Conservation (phyloP, 768 basidiomycete species). For the Leccinum barrowsii region DNA sequence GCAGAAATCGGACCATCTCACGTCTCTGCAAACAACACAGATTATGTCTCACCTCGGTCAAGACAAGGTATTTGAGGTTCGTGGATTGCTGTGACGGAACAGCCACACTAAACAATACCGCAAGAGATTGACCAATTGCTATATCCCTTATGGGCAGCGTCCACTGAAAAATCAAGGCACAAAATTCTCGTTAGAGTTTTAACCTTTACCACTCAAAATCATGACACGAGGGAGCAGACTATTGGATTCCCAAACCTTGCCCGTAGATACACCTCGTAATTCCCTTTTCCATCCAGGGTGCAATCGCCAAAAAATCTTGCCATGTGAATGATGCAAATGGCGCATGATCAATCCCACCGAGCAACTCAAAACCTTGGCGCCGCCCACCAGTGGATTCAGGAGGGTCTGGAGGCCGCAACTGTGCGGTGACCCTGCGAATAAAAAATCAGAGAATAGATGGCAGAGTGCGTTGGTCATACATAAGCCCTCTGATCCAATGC, state of each 20-base stretch:
- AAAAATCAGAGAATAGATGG: constrained; percentile 6
- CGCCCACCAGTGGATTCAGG: constrained; percentile 35
- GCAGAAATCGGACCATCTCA: constrained; percentile 2
- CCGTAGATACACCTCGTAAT: constrained; percentile 66
- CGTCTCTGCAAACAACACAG: constrained; percentile 16
- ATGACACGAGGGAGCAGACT: background rate
- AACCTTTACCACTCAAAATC: background rate
- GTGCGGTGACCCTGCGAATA: constrained; percentile 53
- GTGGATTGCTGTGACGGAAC: constrained; percentile 6
- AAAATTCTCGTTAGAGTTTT: background rate
- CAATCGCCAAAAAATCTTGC: constrained; percentile 65
- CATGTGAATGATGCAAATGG: constrained; percentile 71
- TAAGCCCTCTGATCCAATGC: constrained; percentile 70
- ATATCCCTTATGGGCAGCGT: background rate
- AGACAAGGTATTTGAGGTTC: constrained; percentile 14
- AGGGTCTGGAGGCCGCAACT: constrained; percentile 47
- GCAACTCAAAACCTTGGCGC: constrained; percentile 48
- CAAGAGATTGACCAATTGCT: background rate
- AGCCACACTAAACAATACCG: constrained; percentile 15
- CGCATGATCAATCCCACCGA: constrained; percentile 44
- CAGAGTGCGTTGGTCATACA: constrained; percentile 40
- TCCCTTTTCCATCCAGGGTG: constrained; percentile 74
- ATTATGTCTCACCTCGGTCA: constrained; percentile 34
- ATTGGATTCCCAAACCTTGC: constrained; percentile 60
- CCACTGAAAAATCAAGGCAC: constrained; percentile 7